Evolutionary conservation across 2,329 filamentous ascomycete genomes (phyloP), one percentile per base, ranked within the genome.

Genomic region (Pseudohalonectria lignicola): DNA sequence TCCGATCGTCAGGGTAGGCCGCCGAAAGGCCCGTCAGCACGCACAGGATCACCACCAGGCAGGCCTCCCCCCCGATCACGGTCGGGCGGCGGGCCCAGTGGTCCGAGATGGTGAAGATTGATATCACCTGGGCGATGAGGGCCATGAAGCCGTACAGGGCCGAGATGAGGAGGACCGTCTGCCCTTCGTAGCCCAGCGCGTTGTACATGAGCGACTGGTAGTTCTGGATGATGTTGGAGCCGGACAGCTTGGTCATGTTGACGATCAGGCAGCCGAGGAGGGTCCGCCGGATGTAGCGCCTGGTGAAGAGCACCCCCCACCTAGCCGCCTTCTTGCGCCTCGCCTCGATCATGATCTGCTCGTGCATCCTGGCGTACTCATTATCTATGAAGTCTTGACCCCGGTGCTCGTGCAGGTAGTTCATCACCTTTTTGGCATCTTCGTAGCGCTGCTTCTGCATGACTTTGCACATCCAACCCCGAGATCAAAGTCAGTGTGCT

Each of bases 171-270:
- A 70, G 54, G 18, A 66, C 59, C 5, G 61, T 59, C 42, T 61
- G 61, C 48, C 66, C 66, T 39, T 66, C 62, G 17, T 68, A 64
- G 44, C 63, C 65, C 37, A 71, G 56, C 17, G 63, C 57, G 42
- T 61, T 58, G 34, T 61, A 58, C 26, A 57, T 44, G n/a, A 58
- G 42, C 3, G 41, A 47, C 32, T 59, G 54, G 40, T 51, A 59
- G 42, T 55, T 57, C 36, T 58, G 54, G 17, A 58, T 53, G 15
- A 54, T 45, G 15, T 45, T 42, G 12, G 49, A 49, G 11, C 53
- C 54, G 7, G 47, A 50, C 10, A 59, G 48, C 39, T 55, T 52
- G 26, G 47, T 51, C 44, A 58, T 52, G 18, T 50, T 49, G 36
- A 55, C 47, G 9, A 53, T 53, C 38, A 58, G 45, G 32, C 49